Evolutionary conservation across 768 basidiomycete species (phyloP).

Genomic region (Daedaleopsis sinensis): DNA sequence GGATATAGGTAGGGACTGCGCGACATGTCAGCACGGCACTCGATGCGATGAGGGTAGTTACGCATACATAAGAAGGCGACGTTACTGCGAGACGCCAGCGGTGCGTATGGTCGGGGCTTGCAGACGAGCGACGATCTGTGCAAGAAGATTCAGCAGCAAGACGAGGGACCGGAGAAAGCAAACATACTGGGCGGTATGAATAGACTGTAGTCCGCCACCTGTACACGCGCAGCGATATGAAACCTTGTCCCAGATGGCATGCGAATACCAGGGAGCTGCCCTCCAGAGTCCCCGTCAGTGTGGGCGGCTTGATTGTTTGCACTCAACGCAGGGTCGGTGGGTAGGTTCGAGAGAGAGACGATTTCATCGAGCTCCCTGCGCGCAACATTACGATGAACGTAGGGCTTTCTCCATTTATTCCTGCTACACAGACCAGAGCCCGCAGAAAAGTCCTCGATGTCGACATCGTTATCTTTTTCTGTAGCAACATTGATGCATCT

Average conservation of each 20-base stretch:
- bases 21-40: not conserved
- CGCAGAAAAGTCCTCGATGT: constrained; percentile 29
- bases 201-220: constrained; percentile 47
- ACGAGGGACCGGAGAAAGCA: not conserved
- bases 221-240: constrained; percentile 48
- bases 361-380: constrained; percentile 39
- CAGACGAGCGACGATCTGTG: constrained; percentile 37
- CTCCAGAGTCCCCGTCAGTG: not conserved
- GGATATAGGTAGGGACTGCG: constrained; percentile 39
- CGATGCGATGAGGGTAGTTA: not conserved
- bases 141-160: not conserved
- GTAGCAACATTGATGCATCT: constrained; percentile 42
- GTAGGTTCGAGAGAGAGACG: constrained; percentile 4
- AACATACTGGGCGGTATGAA: constrained; percentile 44
- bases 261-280: not conserved
- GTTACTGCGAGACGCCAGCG: constrained; percentile 49
- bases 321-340: not conserved
- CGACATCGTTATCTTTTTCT: constrained; percentile 36
- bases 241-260: constrained; percentile 41
- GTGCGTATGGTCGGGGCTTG: constrained; percentile 38
- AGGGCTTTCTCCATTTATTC: constrained; percentile 39
- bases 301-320: not conserved
- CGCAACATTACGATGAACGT: constrained; percentile 45
- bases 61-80: constrained; percentile 51
- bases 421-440: not conserved